A percentile compares a stretch with the other conserved stretches of the same genome.
Evolutionary conservation across 2,329 filamentous ascomycete species (phyloP).

Genomic region (Colletotrichum tabaci): DNA sequence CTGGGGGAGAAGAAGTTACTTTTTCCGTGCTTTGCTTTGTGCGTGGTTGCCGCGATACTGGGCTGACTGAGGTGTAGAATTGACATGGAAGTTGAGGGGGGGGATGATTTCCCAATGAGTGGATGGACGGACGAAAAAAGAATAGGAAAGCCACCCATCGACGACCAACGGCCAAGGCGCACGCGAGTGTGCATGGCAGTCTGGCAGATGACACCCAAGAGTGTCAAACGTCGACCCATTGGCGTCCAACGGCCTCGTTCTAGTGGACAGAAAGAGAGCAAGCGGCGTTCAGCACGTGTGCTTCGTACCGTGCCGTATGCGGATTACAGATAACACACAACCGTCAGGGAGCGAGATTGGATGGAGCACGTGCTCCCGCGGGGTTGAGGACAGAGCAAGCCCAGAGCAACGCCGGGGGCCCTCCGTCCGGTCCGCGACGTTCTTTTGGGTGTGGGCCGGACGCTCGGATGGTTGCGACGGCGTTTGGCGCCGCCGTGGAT

Average conservation of each 20-base stretch:
- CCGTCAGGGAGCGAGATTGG: background rate
- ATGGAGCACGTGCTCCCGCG: conserved; percentile 28
- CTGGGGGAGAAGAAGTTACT: background rate
- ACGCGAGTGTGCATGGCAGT: background rate
- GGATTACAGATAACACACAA: too few species aligned
- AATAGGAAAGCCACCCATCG: background rate
- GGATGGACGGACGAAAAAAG: too few species aligned
- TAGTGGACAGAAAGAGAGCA: too few species aligned
- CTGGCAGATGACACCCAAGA: background rate
- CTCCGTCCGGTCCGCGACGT: conserved; percentile 11
- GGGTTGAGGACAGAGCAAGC: background rate
- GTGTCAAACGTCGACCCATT: too few species aligned
- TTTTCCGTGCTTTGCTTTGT: background rate
- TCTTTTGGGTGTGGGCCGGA: conserved; percentile 3
- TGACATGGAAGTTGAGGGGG: background rate
- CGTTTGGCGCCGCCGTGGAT: background rate
- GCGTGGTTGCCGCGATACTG: background rate
- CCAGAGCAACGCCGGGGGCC: background rate
- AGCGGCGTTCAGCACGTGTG: conserved; percentile 35
- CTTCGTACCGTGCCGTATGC: background rate
- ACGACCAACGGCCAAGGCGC: background rate
- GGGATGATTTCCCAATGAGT: background rate
- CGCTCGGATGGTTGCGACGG: background rate
- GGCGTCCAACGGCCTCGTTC: background rate
- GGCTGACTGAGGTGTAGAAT: background rate